Conservation (phyloP, 2,329 filamentous ascomycete species). For the Arthroderma sp. region DNA sequence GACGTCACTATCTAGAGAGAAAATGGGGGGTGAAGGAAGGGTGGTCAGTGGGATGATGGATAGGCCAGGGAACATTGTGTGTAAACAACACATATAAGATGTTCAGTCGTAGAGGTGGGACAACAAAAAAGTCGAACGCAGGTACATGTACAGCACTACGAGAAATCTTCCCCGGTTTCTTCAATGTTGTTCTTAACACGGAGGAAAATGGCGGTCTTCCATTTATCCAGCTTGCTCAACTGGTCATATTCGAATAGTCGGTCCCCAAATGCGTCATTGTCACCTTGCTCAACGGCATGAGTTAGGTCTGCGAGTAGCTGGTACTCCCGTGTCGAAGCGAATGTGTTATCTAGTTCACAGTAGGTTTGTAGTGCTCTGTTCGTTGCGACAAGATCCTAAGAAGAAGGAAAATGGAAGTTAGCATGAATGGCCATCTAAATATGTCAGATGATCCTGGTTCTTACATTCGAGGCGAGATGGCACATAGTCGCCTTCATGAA, state of each 20-base stretch:
- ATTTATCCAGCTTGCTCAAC: slow-evolving; percentile 87
- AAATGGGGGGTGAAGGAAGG: too few relatives aligned
- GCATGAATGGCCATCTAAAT: background rate
- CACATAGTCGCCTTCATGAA: slow-evolving; percentile 89
- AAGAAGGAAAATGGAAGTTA: too few relatives aligned
- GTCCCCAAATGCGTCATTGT: slow-evolving; percentile 72
- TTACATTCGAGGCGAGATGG: slow-evolving; percentile 53
- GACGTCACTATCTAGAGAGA: too few relatives aligned
- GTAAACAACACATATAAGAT: too few relatives aligned
- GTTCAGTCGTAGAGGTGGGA: too few relatives aligned
- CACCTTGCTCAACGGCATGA: slow-evolving; percentile 60
- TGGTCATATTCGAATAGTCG: slow-evolving; percentile 83
- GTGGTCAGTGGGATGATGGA: too few relatives aligned
- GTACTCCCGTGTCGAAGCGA: slow-evolving; percentile 64
- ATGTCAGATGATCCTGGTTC: background rate
- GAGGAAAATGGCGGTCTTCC: slow-evolving; percentile 81
- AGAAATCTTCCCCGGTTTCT: slow-evolving; percentile 55
- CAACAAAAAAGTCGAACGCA: too few relatives aligned
- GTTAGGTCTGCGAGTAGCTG: slow-evolving; percentile 67
- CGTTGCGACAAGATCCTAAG: slow-evolving; percentile 59
- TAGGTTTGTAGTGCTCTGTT: slow-evolving; percentile 73
- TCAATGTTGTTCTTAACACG: slow-evolving; percentile 75
- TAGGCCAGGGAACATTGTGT: too few relatives aligned
- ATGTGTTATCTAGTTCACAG: slow-evolving; percentile 63
- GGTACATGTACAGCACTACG: slow-evolving; percentile 27